A percentile compares a stretch with the other conserved stretches of the same genome.
Evolutionary conservation across 2,329 filamentous ascomycete genomes (phyloP).

Genomic region (Fusarium nygamai): DNA sequence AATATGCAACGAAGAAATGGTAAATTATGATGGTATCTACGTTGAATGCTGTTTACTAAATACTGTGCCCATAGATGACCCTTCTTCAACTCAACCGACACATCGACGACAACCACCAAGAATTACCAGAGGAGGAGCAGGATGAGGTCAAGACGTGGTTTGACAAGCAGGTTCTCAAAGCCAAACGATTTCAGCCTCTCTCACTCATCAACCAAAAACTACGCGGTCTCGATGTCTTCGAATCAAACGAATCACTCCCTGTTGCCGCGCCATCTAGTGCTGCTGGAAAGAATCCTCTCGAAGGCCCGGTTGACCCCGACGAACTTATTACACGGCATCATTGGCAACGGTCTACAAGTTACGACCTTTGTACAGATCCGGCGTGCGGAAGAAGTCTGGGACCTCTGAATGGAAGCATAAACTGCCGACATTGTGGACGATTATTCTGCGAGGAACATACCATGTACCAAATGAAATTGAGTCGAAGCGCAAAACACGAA

Average conservation of each 20-base stretch:
- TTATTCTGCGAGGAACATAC: constrained; percentile 98
- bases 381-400: constrained; percentile 84
- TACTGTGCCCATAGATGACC: constrained; percentile 70
- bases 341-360: constrained; percentile 81
- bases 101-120: constrained; percentile 89
- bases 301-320: constrained; percentile 76
- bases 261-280: constrained; percentile 45
- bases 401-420: constrained; percentile 82
- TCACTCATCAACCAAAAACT: constrained; percentile 93
- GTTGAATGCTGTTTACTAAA: neutral
- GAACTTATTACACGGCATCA: constrained; percentile 88
- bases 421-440: constrained; percentile 91
- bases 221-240: constrained; percentile 91
- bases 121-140: constrained; percentile 86
- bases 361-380: constrained; percentile 88
- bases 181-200: constrained; percentile 91
- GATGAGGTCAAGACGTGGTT: constrained; percentile 98
- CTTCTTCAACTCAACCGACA: constrained; percentile 88
- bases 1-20: constrained; percentile 99
- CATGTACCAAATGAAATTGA: constrained; percentile 99
- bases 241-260: constrained; percentile 79
- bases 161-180: constrained; percentile 91
- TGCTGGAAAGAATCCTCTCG: constrained; percentile 52
- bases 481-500: constrained; percentile 87
- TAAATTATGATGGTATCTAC: constrained; percentile 51